These are phyloP conservation scores for Haberlea rhodopensis DNA, from an alignment of 257 asterid genomes.

Conservation along the genomic window DNA sequence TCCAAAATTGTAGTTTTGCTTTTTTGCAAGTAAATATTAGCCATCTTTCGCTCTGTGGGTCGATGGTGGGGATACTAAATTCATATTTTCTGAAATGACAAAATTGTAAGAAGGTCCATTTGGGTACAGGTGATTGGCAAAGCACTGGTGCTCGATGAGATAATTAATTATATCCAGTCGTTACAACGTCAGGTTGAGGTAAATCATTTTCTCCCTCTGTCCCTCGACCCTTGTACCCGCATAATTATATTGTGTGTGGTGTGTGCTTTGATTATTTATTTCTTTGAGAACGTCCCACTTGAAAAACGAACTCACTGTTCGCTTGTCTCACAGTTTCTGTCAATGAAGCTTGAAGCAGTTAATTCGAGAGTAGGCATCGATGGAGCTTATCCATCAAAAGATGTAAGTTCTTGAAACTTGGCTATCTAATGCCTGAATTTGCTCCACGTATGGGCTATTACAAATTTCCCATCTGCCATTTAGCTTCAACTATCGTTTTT, in stretches of 20 bases:
- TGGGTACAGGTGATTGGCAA: constrained; percentile 78
- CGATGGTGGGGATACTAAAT: constrained; percentile 10
- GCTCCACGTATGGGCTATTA: constrained; percentile 1
- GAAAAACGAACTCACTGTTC: constrained; percentile 22
- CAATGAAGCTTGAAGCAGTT: constrained; percentile 95
- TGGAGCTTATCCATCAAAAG: constrained; percentile 70
- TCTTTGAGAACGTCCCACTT: constrained; percentile 16
- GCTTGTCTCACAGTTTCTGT: constrained; percentile 59
- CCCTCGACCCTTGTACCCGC: too few relatives aligned
- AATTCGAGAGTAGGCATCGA: constrained; percentile 64
- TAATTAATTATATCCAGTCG: constrained; percentile 80
- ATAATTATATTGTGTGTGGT: constrained; percentile 1
- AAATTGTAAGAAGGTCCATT: constrained; percentile 10
- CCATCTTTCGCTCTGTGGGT: constrained; percentile 6
- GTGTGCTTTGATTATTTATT: background rate
- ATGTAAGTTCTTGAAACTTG: constrained; percentile 45
- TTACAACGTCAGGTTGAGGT: constrained; percentile 93
- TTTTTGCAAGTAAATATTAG: background rate
- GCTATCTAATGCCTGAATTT: constrained; percentile 14
- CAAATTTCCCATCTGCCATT: background rate
- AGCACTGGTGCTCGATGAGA: constrained; percentile 87
- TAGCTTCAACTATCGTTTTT: constrained; percentile 2
- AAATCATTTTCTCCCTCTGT: constrained; percentile 5
- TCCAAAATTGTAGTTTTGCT: background rate
- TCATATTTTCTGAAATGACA: constrained; percentile 1